Conservation (phyloP, 306 rosid genomes). For the Quercus agrifolia region DNA sequence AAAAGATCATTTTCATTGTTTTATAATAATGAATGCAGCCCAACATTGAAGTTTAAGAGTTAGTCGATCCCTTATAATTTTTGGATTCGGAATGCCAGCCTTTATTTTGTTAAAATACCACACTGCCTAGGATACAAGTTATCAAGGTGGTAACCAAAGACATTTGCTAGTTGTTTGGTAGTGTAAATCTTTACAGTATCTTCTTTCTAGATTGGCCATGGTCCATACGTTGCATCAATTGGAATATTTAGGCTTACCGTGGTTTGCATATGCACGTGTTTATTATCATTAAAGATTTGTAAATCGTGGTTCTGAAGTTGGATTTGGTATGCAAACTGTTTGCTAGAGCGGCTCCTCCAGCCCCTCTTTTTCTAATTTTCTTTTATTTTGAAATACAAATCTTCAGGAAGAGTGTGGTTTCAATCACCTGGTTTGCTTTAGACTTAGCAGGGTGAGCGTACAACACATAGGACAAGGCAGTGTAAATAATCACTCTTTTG, state of each 20-base stretch:
- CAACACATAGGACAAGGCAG: slow-evolving; percentile 2
- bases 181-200: neutral
- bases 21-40: neutral
- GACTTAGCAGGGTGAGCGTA: neutral
- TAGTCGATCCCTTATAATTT: neutral
- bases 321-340: neutral
- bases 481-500: neutral
- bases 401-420: neutral
- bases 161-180: neutral
- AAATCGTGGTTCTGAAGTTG: neutral
- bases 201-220: neutral
- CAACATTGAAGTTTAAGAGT: neutral
- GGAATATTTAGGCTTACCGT: neutral
- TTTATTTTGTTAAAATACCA: neutral
- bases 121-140: neutral
- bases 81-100: neutral
- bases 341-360: neutral
- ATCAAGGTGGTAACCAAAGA: neutral
- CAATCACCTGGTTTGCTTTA: neutral
- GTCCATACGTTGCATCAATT: neutral
- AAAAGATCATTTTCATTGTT: neutral
- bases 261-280: neutral
- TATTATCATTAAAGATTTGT: neutral
- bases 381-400: too few relatives aligned
- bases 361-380: neutral